Conservation (phyloP, 176 grass and related monocot species). For the Canna indica region DNA sequence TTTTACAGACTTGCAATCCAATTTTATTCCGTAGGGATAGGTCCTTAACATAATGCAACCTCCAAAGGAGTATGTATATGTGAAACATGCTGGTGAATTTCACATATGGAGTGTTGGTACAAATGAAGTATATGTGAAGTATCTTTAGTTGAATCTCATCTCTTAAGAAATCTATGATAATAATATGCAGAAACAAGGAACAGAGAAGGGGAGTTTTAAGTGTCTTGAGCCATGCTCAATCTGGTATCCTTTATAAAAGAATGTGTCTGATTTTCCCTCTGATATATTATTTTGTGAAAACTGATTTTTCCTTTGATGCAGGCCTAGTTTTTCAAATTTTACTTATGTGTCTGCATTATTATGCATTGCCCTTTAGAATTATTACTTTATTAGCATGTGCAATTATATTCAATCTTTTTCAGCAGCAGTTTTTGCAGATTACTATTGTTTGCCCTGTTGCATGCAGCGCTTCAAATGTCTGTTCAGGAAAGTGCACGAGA, state of each 20-base stretch:
- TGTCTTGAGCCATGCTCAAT: not conserved
- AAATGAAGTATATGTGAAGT: not conserved
- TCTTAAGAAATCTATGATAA: not conserved
- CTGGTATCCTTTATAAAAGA: not conserved
- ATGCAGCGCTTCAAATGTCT: slow-evolving; percentile 95
- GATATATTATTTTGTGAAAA: too few species aligned
- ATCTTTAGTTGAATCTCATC: not conserved
- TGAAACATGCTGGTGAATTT: not conserved
- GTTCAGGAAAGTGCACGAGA: slow-evolving; percentile 50
- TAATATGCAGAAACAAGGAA: not conserved
- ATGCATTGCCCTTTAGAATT: not conserved
- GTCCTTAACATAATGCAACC: too few species aligned
- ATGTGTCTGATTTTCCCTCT: not conserved
- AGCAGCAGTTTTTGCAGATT: slow-evolving; percentile 17
- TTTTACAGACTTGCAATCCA: too few species aligned
- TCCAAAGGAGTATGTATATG: too few species aligned
- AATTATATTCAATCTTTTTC: not conserved
- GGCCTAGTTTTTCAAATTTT: too few species aligned
- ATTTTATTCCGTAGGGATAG: too few species aligned
- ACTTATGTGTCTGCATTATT: not conserved
- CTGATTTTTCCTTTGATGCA: not conserved
- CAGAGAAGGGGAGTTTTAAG: not conserved
- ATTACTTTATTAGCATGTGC: not conserved
- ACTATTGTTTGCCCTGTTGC: not conserved
- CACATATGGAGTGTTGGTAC: not conserved